Percentiles rank a stretch among this genome's conserved stretches.
phyloP scores from a whole-genome alignment of 2,329 filamentous ascomycete species.

The Chaetomiaceae sp. region DNA sequence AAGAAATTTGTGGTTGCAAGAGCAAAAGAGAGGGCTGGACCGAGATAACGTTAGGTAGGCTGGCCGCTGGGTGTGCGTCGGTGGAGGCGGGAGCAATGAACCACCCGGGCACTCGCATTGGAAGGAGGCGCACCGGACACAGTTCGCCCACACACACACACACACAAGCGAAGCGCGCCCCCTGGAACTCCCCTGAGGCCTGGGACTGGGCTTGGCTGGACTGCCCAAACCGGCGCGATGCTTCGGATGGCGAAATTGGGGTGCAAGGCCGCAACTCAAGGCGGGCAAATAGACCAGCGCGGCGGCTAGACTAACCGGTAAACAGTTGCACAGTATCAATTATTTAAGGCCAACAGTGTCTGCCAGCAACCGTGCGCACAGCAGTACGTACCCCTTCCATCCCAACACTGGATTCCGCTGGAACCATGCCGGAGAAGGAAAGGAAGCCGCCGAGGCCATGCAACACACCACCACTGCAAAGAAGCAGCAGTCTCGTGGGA shows the following conservation, averaged over 20 bases:
- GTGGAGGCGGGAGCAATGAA: slow-evolving; percentile 11
- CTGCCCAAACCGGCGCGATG: slow-evolving; percentile 22
- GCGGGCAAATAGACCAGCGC: neutral
- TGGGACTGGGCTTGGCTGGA: slow-evolving; percentile 13
- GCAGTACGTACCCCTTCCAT: slow-evolving; percentile 9
- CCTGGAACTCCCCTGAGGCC: slow-evolving; percentile 6
- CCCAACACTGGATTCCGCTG: no score
- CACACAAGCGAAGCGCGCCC: slow-evolving; percentile 3
- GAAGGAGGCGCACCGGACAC: neutral
- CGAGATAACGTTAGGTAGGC: slow-evolving; percentile 5
- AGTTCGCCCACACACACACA: neutral
- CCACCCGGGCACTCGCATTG: no score
- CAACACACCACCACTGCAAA: slow-evolving; percentile 19
- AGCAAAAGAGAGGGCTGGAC: slow-evolving; percentile 6
- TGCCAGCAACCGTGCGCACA: neutral
- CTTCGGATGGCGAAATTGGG: slow-evolving; percentile 27
- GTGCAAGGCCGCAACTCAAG: slow-evolving; percentile 11
- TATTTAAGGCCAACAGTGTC: neutral
- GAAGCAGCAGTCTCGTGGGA: slow-evolving; percentile 21
- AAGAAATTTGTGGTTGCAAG: slow-evolving; percentile 10
- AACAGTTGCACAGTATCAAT: slow-evolving; percentile 16
- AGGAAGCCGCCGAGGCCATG: slow-evolving; percentile 14
- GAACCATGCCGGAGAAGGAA: slow-evolving; percentile 15
- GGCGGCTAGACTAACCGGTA: neutral
- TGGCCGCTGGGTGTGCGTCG: neutral